A percentile compares a stretch with the other conserved stretches of the same genome.
Evolutionary conservation across 2,329 filamentous ascomycete species (phyloP).

Genomic region (Dactylellina haptotyla): DNA sequence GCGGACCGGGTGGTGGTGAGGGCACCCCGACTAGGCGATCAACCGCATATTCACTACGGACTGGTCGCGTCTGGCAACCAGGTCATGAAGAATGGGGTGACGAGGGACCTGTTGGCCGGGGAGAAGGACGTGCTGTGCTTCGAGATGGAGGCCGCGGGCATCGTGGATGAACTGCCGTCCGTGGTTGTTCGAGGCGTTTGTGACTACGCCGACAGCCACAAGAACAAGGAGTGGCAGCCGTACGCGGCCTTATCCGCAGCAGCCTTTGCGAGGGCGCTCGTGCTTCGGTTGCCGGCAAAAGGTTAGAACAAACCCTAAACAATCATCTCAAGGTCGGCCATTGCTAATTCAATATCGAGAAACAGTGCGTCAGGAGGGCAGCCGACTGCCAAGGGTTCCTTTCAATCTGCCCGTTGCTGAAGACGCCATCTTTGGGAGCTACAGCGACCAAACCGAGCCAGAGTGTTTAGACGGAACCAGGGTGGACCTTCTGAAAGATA

Average conservation of each 20-base stretch:
- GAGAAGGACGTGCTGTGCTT: conserved; percentile 54
- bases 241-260: conserved; percentile 28
- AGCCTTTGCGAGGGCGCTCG: conserved; percentile 12
- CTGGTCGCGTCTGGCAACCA: conserved; percentile 19
- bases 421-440: neutral
- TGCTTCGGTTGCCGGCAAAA: neutral
- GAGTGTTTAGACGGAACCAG: neutral
- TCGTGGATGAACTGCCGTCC: conserved; percentile 54
- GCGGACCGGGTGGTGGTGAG: neutral
- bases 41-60: conserved; percentile 20
- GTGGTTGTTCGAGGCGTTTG: conserved; percentile 24
- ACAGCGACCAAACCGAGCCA: neutral
- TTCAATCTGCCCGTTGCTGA: too few species aligned
- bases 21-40: neutral
- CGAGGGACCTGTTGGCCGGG: neutral
- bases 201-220: conserved; percentile 30
- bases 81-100: neutral
- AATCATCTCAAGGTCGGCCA: neutral
- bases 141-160: conserved; percentile 59
- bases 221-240: conserved; percentile 26
- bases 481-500: neutral
- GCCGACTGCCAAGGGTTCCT: too few species aligned
- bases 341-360: neutral
- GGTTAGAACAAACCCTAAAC: neutral
- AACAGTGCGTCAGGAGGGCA: too few species aligned